phyloP scores from a whole-genome alignment of 2,329 filamentous ascomycete species.

The Endothia cerciana region DNA sequence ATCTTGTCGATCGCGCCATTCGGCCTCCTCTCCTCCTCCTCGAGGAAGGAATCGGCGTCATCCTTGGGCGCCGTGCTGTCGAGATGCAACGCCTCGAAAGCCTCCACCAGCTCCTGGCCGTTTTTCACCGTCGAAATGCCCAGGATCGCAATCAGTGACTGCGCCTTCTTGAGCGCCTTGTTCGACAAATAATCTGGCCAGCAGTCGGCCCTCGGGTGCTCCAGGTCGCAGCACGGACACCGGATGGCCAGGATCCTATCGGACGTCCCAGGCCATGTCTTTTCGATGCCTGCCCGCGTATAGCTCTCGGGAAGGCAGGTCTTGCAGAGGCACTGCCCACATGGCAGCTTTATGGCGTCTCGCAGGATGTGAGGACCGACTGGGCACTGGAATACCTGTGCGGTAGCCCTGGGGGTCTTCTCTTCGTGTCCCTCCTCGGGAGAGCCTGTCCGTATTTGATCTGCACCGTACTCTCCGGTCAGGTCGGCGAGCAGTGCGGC shows the following conservation, averaged over 20 bases:
- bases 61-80: slow-evolving; percentile 58
- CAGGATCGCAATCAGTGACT: slow-evolving; percentile 44
- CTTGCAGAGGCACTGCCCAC: slow-evolving; percentile 78
- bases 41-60: slow-evolving; percentile 44
- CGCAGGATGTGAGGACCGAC: slow-evolving; percentile 71
- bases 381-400: slow-evolving; percentile 78
- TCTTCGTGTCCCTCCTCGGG: slow-evolving; percentile 13
- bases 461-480: slow-evolving; percentile 7
- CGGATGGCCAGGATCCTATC: slow-evolving; percentile 70
- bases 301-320: slow-evolving; percentile 72
- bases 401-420: slow-evolving; percentile 32
- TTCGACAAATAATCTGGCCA: slow-evolving; percentile 74
- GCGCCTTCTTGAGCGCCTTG: slow-evolving; percentile 67
- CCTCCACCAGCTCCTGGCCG: slow-evolving; percentile 66
- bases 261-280: slow-evolving; percentile 67
- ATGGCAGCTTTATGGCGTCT: slow-evolving; percentile 76
- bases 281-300: slow-evolving; percentile 63
- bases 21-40: slow-evolving; percentile 36
- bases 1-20: slow-evolving; percentile 57
- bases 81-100: slow-evolving; percentile 66
- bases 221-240: slow-evolving; percentile 74
- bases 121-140: slow-evolving; percentile 44
- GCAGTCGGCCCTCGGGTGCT: slow-evolving; percentile 80
- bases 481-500: slow-evolving; percentile 11
- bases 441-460: background rate